These are phyloP conservation scores for Kondoa subrosea DNA, from an alignment of 768 basidiomycete species.

Conservation along the genomic window DNA sequence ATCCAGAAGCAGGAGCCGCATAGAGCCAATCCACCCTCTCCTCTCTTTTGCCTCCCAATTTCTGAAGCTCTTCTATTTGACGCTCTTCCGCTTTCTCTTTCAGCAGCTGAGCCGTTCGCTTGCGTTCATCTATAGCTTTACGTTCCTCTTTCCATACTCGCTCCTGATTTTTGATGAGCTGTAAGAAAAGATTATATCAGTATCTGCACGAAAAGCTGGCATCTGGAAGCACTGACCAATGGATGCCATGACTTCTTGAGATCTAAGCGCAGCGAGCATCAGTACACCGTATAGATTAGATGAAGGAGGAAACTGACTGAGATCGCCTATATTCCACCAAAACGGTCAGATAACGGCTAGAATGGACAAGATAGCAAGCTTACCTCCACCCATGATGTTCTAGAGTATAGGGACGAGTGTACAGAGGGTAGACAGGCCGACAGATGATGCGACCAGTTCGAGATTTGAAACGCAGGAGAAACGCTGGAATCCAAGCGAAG, in stretches of 20 bases:
- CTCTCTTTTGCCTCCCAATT: conserved; percentile 69
- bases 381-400: too few species aligned
- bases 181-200: neutral
- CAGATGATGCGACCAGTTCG: too few species aligned
- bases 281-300: neutral
- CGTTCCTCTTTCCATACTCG: conserved; percentile 98
- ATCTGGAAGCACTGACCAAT: neutral
- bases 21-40: conserved; percentile 99
- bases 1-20: conserved; percentile 87
- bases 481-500: too few species aligned
- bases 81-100: conserved; percentile 98
- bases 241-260: conserved; percentile 8
- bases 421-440: too few species aligned
- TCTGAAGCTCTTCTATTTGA: conserved; percentile 85
- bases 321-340: neutral
- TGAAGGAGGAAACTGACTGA: neutral
- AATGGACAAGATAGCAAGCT: too few species aligned
- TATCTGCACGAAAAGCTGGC: neutral
- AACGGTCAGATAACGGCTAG: neutral
- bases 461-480: too few species aligned
- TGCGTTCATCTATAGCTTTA: conserved; percentile 94
- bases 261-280: neutral
- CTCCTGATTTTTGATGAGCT: conserved; percentile 80
- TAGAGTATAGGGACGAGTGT: too few species aligned
- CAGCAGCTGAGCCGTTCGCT: conserved; percentile 86